Evolutionary conservation across 2,329 filamentous ascomycete species (phyloP).

Genomic region (Didymella arachidicola): DNA sequence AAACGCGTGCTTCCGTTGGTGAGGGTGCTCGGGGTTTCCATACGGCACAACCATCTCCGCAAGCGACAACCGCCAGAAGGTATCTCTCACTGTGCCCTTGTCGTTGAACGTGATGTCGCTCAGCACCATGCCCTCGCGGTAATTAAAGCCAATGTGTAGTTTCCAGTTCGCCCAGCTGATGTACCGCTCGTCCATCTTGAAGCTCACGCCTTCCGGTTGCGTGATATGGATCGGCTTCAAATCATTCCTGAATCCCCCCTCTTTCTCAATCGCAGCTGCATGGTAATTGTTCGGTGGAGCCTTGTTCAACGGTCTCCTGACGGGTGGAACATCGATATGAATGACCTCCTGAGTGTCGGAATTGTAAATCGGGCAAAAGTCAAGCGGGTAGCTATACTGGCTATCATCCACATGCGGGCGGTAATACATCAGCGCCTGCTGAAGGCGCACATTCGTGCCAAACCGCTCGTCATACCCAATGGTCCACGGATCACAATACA

Average conservation of each 20-base stretch:
- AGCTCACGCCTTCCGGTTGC: constrained; percentile 88
- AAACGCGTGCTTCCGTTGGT: constrained; percentile 83
- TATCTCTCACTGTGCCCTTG: constrained; percentile 74
- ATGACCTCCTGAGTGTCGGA: constrained; percentile 79
- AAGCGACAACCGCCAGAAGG: constrained; percentile 89
- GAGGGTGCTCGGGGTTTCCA: constrained; percentile 79
- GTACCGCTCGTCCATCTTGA: constrained; percentile 75
- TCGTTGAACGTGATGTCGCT: constrained; percentile 92
- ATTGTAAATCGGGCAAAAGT: constrained; percentile 94
- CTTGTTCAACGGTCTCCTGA: constrained; percentile 77
- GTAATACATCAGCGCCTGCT: constrained; percentile 97
- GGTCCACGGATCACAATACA: constrained; percentile 96
- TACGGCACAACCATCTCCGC: constrained; percentile 96
- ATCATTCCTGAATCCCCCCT: constrained; percentile 78
- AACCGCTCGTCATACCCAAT: constrained; percentile 94
- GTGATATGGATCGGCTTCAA: constrained; percentile 88
- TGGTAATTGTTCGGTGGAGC: constrained; percentile 81
- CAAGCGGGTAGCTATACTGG: constrained; percentile 89
- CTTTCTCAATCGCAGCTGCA: constrained; percentile 72
- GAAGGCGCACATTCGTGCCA: constrained; percentile 77
- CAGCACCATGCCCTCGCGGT: constrained; percentile 87
- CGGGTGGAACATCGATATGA: constrained; percentile 81
- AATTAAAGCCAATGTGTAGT: constrained; percentile 93
- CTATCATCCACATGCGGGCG: constrained; percentile 83
- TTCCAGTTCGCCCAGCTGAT: constrained; percentile 94